Evolutionary conservation across 202 grass and related monocot genomes (phyloP).

Genomic region (Carex arenaria): DNA sequence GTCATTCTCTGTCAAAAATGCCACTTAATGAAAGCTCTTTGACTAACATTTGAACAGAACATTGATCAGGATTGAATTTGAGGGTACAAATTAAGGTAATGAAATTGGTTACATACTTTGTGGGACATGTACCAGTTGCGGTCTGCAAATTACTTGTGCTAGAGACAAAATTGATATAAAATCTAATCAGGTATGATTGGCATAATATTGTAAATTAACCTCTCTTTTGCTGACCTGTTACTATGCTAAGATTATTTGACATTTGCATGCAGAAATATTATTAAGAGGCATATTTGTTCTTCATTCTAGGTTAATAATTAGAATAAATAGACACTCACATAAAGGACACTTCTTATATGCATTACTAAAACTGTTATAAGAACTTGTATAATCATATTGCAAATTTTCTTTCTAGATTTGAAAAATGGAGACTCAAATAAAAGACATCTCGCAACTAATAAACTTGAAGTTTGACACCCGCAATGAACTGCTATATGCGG

Average conservation of each 20-base stretch:
- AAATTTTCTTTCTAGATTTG: not conserved
- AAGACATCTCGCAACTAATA: slow-evolving; percentile 9
- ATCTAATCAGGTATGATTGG: not conserved
- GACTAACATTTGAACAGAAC: not conserved
- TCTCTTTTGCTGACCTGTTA: not conserved
- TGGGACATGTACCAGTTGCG: not conserved
- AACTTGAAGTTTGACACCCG: slow-evolving; percentile 14
- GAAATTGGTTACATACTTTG: not conserved
- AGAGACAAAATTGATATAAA: not conserved
- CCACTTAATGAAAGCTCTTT: not conserved
- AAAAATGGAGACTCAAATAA: not conserved
- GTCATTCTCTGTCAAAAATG: not conserved
- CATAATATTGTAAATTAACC: not conserved
- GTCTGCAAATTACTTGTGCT: not conserved
- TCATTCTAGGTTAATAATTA: not conserved
- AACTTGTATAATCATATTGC: not conserved
- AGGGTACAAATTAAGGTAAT: not conserved
- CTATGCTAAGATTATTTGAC: not conserved
- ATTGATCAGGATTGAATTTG: not conserved
- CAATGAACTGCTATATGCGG: slow-evolving; percentile 2
- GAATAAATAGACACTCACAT: not conserved
- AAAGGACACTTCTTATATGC: not conserved
- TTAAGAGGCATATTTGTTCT: not conserved
- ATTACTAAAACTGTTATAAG: not conserved
- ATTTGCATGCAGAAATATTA: not conserved